Evolutionary conservation across 768 basidiomycete species (phyloP), one percentile per base, ranked within the genome.

Genomic region (Inosperma sp.): DNA sequence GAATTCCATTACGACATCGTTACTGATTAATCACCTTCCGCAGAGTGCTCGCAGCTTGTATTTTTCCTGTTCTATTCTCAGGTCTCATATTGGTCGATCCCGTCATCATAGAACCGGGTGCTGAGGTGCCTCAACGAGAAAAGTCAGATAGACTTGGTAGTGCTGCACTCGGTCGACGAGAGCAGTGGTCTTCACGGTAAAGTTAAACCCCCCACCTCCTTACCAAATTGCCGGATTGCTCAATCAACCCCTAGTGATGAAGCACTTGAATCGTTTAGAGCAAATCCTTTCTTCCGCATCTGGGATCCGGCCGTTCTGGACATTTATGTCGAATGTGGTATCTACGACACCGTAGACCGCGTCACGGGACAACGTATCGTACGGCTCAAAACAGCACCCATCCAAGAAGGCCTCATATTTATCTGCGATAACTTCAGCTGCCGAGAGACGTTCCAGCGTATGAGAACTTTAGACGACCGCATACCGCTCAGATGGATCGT

Each of bases 61-160:
- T 76, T 34, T 69, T 72, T 51, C 89, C 90, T 0, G 68, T 69
- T 1, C 70, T 93, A 6, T 93, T 92, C 69, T 73, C 81, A 26
- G 79, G 80, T 0, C 68, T 95, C 31, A 68, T 89, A 34, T 75
- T 94, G 19, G 65, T 93, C 22, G 93, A 96, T 62, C 90, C 93
- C 0, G 80, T 94, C 62, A 80, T 88, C 30, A 45, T 70, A 33
- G 65, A 67, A 39, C 67, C 65, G 22, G 53, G 47, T 49, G 45
- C 52, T 31, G 6, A 50, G 41, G 43, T 58, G n/a, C n/a, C n/a
- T 30, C 53, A 51, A 13, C 40, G 35, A 29, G 43, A 34, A 5
- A 54, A 42, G 29, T 42, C 12, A 51, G 51, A 64, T 17, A 45
- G 51, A 14, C 59, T 76, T 5, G 60, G 73, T 1, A 30, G 57